phyloP scores from a whole-genome alignment of 2,329 filamentous ascomycete genomes.

The Penicillium sp. region DNA sequence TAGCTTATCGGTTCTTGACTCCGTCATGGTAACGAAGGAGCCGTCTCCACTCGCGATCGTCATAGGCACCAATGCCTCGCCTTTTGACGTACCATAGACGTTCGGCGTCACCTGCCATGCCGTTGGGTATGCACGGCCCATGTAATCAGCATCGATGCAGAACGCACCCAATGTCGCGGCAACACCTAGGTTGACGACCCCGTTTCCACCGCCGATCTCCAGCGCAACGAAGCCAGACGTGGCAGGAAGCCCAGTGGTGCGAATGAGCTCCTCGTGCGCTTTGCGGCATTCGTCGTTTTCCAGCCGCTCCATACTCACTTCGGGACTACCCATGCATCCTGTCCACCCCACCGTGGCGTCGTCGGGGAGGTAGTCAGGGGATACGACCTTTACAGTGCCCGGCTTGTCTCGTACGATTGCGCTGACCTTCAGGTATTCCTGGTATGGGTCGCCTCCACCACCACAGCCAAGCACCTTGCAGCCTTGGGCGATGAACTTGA shows the following conservation, averaged over 20 bases:
- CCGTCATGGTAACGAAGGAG: conserved; percentile 53
- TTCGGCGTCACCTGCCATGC: conserved; percentile 53
- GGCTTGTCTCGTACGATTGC: not conserved
- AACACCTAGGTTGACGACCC: conserved; percentile 36
- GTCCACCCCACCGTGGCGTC: conserved; percentile 58
- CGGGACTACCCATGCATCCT: conserved; percentile 64
- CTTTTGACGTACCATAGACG: conserved; percentile 37
- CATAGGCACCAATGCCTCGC: conserved; percentile 48
- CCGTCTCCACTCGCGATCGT: conserved; percentile 58
- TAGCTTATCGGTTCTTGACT: conserved; percentile 48
- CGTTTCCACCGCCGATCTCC: conserved; percentile 72
- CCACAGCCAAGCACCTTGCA: conserved; percentile 46
- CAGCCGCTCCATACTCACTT: conserved; percentile 65
- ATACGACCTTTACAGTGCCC: conserved; percentile 1
- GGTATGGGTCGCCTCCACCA: conserved; percentile 38
- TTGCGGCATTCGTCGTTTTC: conserved; percentile 58
- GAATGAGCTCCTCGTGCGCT: conserved; percentile 56
- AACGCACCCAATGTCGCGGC: conserved; percentile 46
- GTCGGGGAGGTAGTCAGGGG: conserved; percentile 48
- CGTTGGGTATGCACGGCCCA: conserved; percentile 53
- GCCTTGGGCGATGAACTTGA: conserved; percentile 44
- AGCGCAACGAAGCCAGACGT: conserved; percentile 52
- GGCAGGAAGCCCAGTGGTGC: not conserved
- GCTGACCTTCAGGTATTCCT: conserved; percentile 14
- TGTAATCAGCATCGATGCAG: conserved; percentile 52